These are phyloP conservation scores for Huntiella omanensis DNA, from an alignment of 2,329 filamentous ascomycete species.

Conservation along the genomic window DNA sequence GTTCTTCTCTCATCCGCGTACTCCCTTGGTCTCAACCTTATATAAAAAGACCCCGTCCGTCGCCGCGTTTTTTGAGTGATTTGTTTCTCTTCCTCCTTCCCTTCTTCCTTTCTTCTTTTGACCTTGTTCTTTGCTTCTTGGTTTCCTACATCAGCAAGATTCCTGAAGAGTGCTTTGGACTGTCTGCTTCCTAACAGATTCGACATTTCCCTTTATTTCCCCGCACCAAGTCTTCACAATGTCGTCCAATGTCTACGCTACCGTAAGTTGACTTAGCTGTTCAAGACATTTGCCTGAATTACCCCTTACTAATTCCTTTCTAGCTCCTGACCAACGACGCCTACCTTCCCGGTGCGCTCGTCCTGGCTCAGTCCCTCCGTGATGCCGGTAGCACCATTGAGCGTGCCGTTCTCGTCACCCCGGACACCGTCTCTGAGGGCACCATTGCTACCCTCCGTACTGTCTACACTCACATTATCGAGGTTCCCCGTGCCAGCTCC, in stretches of 20 bases:
- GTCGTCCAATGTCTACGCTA: conserved; percentile 7
- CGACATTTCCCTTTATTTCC: conserved; percentile 2
- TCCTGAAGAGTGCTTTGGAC: neutral
- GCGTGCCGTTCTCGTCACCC: conserved; percentile 66
- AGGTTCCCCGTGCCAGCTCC: conserved; percentile 65
- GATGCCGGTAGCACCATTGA: conserved; percentile 78
- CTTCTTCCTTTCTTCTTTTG: conserved; percentile 9
- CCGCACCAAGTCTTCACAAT: conserved; percentile 3
- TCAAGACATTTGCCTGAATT: neutral
- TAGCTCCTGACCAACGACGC: conserved; percentile 64
- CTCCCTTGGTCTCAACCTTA: neutral
- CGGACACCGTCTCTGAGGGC: conserved; percentile 56
- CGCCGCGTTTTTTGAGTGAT: no score
- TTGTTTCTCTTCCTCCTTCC: conserved; percentile 2
- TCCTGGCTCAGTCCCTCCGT: conserved; percentile 83
- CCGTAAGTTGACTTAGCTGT: conserved; percentile 3
- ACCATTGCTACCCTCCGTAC: conserved; percentile 67
- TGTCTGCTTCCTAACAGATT: conserved; percentile 1
- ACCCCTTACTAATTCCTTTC: neutral
- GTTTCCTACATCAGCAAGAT: neutral
- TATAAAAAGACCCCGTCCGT: no score
- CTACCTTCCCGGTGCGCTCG: conserved; percentile 84
- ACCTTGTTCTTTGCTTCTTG: neutral
- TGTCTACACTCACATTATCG: conserved; percentile 75
- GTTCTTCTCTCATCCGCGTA: conserved; percentile 3